Evolutionary conservation across 2,329 filamentous ascomycete species (phyloP).

Genomic region (Penicillium brevicompactum): DNA sequence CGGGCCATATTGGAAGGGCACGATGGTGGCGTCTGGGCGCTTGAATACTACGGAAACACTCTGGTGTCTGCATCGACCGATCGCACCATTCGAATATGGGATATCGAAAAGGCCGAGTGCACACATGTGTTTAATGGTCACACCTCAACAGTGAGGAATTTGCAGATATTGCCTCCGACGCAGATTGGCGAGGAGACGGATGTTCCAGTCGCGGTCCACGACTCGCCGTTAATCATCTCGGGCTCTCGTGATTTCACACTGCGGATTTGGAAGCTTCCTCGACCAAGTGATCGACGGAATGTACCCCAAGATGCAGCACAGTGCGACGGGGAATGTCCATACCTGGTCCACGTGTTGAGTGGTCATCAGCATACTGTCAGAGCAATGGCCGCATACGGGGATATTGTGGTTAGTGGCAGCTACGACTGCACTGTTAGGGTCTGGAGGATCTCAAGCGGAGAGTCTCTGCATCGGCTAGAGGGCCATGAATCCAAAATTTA

Average conservation of each 20-base stretch:
- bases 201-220: slow-evolving; percentile 84
- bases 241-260: slow-evolving; percentile 93
- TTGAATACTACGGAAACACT: slow-evolving; percentile 93
- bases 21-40: slow-evolving; percentile 94
- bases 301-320: slow-evolving; percentile 67
- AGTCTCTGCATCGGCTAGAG: slow-evolving; percentile 77
- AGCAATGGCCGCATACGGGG: slow-evolving; percentile 90
- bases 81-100: slow-evolving; percentile 97
- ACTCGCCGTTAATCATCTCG: slow-evolving; percentile 93
- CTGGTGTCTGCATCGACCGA: slow-evolving; percentile 99
- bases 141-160: slow-evolving; percentile 91
- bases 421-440: slow-evolving; percentile 95
- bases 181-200: slow-evolving; percentile 71
- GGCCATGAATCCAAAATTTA: slow-evolving; percentile 95
- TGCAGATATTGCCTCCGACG: slow-evolving; percentile 89
- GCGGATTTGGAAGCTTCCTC: slow-evolving; percentile 92
- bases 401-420: slow-evolving; percentile 92
- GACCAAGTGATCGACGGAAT: slow-evolving; percentile 73
- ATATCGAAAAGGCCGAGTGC: slow-evolving; percentile 88
- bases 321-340: slow-evolving; percentile 78
- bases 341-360: slow-evolving; percentile 82
- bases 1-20: slow-evolving; percentile 85
- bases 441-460: slow-evolving; percentile 96
- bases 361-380: slow-evolving; percentile 93
- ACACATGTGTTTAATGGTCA: slow-evolving; percentile 97